phyloP scores from a whole-genome alignment of 768 basidiomycete species.

The Favolaschia claudopus region DNA sequence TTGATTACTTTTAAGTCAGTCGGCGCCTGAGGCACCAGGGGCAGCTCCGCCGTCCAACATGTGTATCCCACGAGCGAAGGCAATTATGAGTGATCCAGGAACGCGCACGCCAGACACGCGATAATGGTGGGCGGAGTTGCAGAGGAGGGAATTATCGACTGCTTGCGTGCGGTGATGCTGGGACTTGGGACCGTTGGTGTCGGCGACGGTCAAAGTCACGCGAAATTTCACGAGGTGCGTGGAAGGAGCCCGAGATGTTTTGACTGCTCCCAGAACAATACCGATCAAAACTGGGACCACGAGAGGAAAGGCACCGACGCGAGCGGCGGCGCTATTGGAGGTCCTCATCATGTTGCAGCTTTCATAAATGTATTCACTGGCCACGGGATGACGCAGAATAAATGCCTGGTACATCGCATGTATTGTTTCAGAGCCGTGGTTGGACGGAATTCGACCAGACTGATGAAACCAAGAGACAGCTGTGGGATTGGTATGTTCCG shows the following conservation, averaged over 20 bases:
- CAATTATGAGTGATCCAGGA: conserved; percentile 87
- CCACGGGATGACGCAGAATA: too few species aligned
- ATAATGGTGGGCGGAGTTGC: conserved; percentile 51
- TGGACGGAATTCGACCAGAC: too few species aligned
- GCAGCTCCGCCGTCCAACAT: conserved; percentile 80
- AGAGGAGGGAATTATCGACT: conserved; percentile 42
- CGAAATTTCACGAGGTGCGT: conserved; percentile 85
- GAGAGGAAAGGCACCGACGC: too few species aligned
- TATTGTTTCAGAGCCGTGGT: too few species aligned
- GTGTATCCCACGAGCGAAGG: conserved; percentile 80
- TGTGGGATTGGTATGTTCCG: conserved; percentile 59
- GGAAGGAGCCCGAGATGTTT: too few species aligned
- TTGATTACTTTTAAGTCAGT: conserved; percentile 53
- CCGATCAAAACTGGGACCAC: too few species aligned
- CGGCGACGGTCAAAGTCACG: conserved; percentile 45
- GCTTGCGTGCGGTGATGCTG: conserved; percentile 45
- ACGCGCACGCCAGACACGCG: conserved; percentile 89
- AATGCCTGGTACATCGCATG: too few species aligned
- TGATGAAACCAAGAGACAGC: conserved; percentile 29
- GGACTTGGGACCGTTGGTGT: conserved; percentile 40
- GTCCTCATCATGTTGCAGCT: too few species aligned
- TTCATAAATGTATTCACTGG: too few species aligned
- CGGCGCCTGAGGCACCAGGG: conserved; percentile 22
- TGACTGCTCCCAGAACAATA: too few species aligned
- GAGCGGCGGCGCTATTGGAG: too few species aligned